Evolutionary conservation across 164 flowering plant species (phyloP).

Genomic region (Vitis cinerea): DNA sequence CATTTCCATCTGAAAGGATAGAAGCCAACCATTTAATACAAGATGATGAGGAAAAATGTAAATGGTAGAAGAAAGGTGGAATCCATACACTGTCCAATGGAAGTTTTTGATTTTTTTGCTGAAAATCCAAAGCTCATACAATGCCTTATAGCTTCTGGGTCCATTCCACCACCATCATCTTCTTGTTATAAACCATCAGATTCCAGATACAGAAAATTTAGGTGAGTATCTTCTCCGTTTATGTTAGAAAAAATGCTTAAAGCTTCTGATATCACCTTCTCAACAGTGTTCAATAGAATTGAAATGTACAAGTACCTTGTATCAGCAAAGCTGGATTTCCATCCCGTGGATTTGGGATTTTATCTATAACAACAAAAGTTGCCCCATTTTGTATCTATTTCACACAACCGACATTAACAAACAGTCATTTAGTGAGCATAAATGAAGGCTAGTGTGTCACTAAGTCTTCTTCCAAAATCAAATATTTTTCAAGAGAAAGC

Average conservation of each 20-base stretch:
- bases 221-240: not conserved
- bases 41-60: not conserved
- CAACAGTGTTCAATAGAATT: not conserved
- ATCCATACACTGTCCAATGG: conserved; percentile 54
- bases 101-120: conserved; percentile 43
- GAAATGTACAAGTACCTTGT: conserved; percentile 41
- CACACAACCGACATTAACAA: not conserved
- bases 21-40: conserved; percentile 26
- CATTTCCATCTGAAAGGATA: conserved; percentile 77
- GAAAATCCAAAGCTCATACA: conserved; percentile 75
- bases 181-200: conserved; percentile 8
- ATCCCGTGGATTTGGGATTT: conserved; percentile 44
- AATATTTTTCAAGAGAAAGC: not conserved
- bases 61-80: not conserved
- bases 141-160: conserved; percentile 50
- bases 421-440: not conserved
- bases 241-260: not conserved
- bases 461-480: too few relatives aligned
- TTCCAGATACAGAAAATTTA: conserved; percentile 8
- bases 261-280: not conserved
- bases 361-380: conserved; percentile 53
- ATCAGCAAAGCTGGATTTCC: conserved; percentile 50
- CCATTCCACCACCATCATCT: conserved; percentile 81
- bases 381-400: conserved; percentile 64
- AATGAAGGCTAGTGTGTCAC: not conserved